Evolutionary conservation across 805 yeast genomes (phyloP), one percentile per base, ranked within the genome.

Genomic region (Metschnikowia koreensis): DNA sequence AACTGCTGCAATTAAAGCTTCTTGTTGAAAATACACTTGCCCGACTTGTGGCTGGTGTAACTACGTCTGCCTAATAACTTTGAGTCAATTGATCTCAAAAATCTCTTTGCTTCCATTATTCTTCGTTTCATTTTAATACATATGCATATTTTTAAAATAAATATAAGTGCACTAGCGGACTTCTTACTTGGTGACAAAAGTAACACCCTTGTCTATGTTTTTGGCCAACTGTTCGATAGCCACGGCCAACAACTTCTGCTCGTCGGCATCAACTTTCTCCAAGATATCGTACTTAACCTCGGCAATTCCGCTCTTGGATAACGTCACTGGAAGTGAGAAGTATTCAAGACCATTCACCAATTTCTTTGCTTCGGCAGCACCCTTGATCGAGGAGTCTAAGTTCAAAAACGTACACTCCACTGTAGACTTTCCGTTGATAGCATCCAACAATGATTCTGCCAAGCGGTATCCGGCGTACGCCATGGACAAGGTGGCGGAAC

Each of bases 401-500:
- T 78, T 74, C 63, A 81, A 74, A 64, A 74, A 81, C 33, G 82
- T 75, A 55, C 82, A 79, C 60, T 80, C 81, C 37, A 78, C 72
- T 29, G 70, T 66, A 7, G 29, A 60, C 41, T 48, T 48, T 37
- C 62, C 62, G 15, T 44, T 31, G n/a, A 57, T 55, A 2, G 78
- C 74, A 56, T 64, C 64, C 60, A 74, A 65, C 52, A 74, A 70
- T 60, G 76, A 66, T 57, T 81, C 84, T 31, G 91, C 87, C 67
- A 90, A 87, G 60, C 85, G 80, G 76, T 81, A 89, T 36, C 96
- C 97, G 36, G 97, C 97, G 63, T 84, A 87, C 9, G 97, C 97
- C 97, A 92, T 93, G 31, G 96, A 88, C 60, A 92, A 79, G 37
- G 98, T 92, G 51, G 97, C 97, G 45, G 97, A 89, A 39, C 97